Conservation (phyloP, 441 rosid genomes). For the Biscutella laevigata region DNA sequence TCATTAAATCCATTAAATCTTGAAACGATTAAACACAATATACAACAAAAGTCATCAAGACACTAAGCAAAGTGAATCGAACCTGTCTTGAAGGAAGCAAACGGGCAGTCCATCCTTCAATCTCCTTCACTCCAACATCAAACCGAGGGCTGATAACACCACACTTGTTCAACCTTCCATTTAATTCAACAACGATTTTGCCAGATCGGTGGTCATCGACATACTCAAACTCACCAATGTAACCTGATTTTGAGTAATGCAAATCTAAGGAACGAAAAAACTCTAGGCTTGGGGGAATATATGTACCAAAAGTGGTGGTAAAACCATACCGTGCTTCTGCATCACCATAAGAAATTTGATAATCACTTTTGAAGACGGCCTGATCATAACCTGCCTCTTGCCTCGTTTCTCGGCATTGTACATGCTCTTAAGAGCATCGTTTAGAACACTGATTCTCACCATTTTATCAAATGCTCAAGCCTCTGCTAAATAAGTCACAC, state of each 20-base stretch:
- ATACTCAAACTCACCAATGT: slow-evolving; percentile 60
- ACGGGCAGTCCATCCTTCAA: slow-evolving; percentile 62
- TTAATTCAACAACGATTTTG: slow-evolving; percentile 54
- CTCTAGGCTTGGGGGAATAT: not conserved
- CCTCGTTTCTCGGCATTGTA: slow-evolving; percentile 60
- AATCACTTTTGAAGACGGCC: slow-evolving; percentile 56
- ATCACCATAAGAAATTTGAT: slow-evolving; percentile 57
- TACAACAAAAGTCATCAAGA: not conserved
- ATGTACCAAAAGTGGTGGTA: no score
- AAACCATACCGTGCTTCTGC: slow-evolving; percentile 52
- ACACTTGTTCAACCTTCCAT: slow-evolving; percentile 56
- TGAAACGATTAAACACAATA: not conserved
- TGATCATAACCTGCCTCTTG: slow-evolving; percentile 60
- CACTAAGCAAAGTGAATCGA: not conserved
- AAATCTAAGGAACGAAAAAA: no score
- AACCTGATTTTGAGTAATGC: slow-evolving; percentile 28
- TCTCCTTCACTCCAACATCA: slow-evolving; percentile 58
- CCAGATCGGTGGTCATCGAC: slow-evolving; percentile 63
- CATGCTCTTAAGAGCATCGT: slow-evolving; percentile 68
- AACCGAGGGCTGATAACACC: slow-evolving; percentile 59
- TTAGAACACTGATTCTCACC: slow-evolving; percentile 55
- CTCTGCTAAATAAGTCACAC: not conserved
- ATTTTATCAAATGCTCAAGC: slow-evolving; percentile 20
- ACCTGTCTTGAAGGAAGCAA: slow-evolving; percentile 61
- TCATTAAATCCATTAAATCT: not conserved